These are phyloP conservation scores for Verruconis gallopava DNA, from an alignment of 2,329 filamentous ascomycete genomes.

Conservation along the genomic window DNA sequence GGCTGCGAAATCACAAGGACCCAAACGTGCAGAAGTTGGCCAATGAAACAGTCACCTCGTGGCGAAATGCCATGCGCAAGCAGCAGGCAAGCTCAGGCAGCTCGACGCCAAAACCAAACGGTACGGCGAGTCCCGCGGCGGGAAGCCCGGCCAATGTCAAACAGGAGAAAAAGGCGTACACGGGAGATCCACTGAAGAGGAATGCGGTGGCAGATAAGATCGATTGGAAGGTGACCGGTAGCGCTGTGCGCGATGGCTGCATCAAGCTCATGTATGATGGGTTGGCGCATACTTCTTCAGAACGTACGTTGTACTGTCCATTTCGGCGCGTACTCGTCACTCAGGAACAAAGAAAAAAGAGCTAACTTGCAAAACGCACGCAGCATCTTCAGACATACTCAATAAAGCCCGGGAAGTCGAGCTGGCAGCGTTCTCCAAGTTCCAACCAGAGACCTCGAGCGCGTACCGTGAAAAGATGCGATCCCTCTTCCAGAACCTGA, in stretches of 20 bases:
- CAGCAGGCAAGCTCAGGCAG: constrained; percentile 12
- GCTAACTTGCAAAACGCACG: too few species aligned
- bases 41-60: constrained; percentile 72
- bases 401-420: constrained; percentile 58
- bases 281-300: constrained; percentile 56
- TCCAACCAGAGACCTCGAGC: constrained; percentile 54
- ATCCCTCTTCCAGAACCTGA: constrained; percentile 87
- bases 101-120: constrained; percentile 30
- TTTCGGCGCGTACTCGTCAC: too few species aligned
- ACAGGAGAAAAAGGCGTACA: constrained; percentile 39
- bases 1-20: constrained; percentile 69
- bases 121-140: constrained; percentile 20
- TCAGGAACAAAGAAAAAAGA: too few species aligned
- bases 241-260: constrained; percentile 64
- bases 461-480: constrained; percentile 82
- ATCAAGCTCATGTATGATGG: constrained; percentile 92
- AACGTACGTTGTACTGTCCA: constrained; percentile 22
- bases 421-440: constrained; percentile 55
- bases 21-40: constrained; percentile 59
- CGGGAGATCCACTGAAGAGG: constrained; percentile 56
- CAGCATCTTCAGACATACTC: constrained; percentile 53
- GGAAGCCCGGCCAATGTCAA: constrained; percentile 40
- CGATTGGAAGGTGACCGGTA: constrained; percentile 61
- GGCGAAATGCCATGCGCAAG: constrained; percentile 65
- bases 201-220: constrained; percentile 72